Evolutionary conservation across 345 rosid genomes (phyloP).

Genomic region (Lepidium africanum): DNA sequence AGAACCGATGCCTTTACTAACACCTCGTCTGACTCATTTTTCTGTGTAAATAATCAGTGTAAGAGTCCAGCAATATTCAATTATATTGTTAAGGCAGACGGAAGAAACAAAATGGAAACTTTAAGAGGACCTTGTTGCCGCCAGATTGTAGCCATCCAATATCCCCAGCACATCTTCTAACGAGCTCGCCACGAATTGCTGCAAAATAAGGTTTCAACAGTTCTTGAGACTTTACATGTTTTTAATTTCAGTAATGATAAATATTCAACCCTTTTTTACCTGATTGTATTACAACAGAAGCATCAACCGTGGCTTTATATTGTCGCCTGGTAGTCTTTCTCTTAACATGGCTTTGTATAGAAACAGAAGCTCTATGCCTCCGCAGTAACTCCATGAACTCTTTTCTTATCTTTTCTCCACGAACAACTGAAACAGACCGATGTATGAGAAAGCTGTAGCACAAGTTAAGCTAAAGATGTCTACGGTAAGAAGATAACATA

Average conservation of each 20-base stretch:
- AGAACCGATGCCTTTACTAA: constrained; percentile 46
- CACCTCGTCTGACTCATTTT: constrained; percentile 46
- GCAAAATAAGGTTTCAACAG: constrained; percentile 15
- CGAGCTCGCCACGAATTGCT: constrained; percentile 90
- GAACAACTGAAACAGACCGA: constrained; percentile 48
- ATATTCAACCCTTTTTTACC: constrained; percentile 31
- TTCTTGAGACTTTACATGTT: not conserved
- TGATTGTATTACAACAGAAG: constrained; percentile 65
- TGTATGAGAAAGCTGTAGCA: not conserved
- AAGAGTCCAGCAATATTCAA: not conserved
- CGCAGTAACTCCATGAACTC: constrained; percentile 47
- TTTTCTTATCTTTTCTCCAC: constrained; percentile 65
- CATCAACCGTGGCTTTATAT: constrained; percentile 39
- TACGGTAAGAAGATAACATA: not conserved
- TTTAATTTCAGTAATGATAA: not conserved
- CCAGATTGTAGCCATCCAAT: constrained; percentile 50
- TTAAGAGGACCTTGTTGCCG: constrained; percentile 42
- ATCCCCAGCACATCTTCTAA: constrained; percentile 80
- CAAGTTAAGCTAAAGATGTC: not conserved
- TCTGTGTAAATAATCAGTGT: constrained; percentile 30
- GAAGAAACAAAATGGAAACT: not conserved
- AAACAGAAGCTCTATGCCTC: constrained; percentile 73
- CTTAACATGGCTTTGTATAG: constrained; percentile 63
- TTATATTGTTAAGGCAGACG: not conserved
- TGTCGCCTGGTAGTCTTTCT: constrained; percentile 33